Conservation (phyloP, 148 eudicot genomes). For the Fagopyrum homotropicum region DNA sequence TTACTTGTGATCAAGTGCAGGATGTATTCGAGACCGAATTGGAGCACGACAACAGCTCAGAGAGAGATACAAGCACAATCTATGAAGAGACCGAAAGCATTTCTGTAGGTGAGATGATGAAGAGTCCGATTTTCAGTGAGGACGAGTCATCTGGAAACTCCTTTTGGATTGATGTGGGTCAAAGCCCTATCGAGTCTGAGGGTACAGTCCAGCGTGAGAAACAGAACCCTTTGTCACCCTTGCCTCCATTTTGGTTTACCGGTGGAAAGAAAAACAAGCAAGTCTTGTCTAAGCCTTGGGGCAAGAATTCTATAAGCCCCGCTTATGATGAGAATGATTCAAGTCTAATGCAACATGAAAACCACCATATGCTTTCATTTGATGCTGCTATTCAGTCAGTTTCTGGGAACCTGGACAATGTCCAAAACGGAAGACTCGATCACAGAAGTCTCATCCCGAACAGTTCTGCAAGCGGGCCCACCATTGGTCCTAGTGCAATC, state of each 20-base stretch:
- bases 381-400: slow-evolving; percentile 87
- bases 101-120: slow-evolving; percentile 91
- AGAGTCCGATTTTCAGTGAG: slow-evolving; percentile 91
- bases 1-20: slow-evolving; percentile 79
- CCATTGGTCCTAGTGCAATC: slow-evolving; percentile 39
- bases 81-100: slow-evolving; percentile 85
- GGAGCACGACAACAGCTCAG: slow-evolving; percentile 84
- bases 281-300: slow-evolving; percentile 46
- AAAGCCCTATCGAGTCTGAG: slow-evolving; percentile 74
- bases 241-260: slow-evolving; percentile 64
- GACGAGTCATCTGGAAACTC: slow-evolving; percentile 97
- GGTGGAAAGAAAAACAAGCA: slow-evolving; percentile 39
- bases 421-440: slow-evolving; percentile 21
- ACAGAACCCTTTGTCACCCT: slow-evolving; percentile 40
- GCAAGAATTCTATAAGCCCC: slow-evolving; percentile 41
- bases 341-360: neutral
- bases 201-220: slow-evolving; percentile 34
- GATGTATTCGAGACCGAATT: slow-evolving; percentile 91
- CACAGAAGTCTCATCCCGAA: slow-evolving; percentile 5
- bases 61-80: slow-evolving; percentile 79
- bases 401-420: slow-evolving; percentile 46
- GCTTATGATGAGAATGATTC: slow-evolving; percentile 28
- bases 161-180: slow-evolving; percentile 93
- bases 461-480: slow-evolving; percentile 23
- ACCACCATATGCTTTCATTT: slow-evolving; percentile 54